Percentiles rank a stretch among this genome's conserved stretches.
These are phyloP conservation scores for Lotus japonicus DNA, from an alignment of 306 rosid genomes.

Conservation along the genomic window DNA sequence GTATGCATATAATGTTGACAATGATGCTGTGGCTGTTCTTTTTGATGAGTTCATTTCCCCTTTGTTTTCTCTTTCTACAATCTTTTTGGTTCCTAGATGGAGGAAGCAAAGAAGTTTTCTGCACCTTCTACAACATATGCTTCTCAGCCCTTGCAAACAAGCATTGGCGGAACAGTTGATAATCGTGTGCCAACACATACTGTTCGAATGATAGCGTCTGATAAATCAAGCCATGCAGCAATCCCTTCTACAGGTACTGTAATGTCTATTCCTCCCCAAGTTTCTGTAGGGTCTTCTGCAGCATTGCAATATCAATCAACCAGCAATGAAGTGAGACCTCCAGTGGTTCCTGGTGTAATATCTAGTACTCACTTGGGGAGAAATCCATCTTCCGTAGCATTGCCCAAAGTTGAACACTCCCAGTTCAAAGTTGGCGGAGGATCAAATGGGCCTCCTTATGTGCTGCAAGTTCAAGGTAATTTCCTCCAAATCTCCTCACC, in stretches of 20 bases:
- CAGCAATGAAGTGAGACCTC: constrained; percentile 47
- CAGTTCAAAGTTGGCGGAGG: constrained; percentile 58
- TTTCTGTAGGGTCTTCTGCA: constrained; percentile 42
- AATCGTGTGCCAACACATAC: constrained; percentile 46
- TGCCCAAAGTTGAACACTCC: constrained; percentile 61
- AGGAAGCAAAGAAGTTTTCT: constrained; percentile 71
- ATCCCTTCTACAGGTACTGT: constrained; percentile 36
- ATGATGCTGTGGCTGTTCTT: background rate
- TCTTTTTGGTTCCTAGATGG: constrained; percentile 54
- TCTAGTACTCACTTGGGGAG: constrained; percentile 64
- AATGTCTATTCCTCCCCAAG: constrained; percentile 49
- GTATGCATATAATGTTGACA: background rate
- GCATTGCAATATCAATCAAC: constrained; percentile 49
- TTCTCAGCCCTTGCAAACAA: constrained; percentile 59
- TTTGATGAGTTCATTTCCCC: background rate
- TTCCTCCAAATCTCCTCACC: constrained; percentile 3
- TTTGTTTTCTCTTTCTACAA: background rate
- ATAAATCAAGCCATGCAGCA: constrained; percentile 43
- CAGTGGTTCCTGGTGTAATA: constrained; percentile 50
- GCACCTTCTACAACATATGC: constrained; percentile 52
- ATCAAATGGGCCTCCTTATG: constrained; percentile 59
- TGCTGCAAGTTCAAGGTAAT: constrained; percentile 71
- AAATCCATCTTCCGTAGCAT: constrained; percentile 43
- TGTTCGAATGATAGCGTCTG: constrained; percentile 43
- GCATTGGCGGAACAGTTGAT: constrained; percentile 42